These are phyloP conservation scores for Tulasnella sp. DNA, from an alignment of 768 basidiomycete species.

Conservation along the genomic window DNA sequence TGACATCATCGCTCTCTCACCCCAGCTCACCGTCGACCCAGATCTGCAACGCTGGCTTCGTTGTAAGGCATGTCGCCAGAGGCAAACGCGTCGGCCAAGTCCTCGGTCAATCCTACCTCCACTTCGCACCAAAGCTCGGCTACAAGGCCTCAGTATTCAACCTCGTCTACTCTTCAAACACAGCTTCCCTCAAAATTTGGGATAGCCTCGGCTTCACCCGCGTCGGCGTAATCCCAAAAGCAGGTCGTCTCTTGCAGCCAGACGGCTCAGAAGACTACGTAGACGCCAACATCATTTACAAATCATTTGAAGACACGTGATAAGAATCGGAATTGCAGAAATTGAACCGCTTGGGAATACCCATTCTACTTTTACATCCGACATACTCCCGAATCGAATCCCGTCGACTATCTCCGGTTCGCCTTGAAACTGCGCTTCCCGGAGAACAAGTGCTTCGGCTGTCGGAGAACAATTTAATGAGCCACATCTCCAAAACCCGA, in stretches of 20 bases:
- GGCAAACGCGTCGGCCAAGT: constrained; percentile 54
- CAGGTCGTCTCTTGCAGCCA: constrained; percentile 53
- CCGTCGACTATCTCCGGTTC: constrained; percentile 1
- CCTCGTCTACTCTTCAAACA: constrained; percentile 37
- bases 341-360: neutral
- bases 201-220: constrained; percentile 70
- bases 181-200: constrained; percentile 44
- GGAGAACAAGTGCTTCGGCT: constrained; percentile 81
- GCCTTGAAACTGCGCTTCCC: constrained; percentile 50
- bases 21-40: constrained; percentile 24
- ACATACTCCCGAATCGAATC: neutral
- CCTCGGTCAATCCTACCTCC: constrained; percentile 66
- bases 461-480: constrained; percentile 7
- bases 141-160: constrained; percentile 79
- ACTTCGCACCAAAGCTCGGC: constrained; percentile 70
- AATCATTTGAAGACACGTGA: constrained; percentile 43
- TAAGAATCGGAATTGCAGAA: neutral
- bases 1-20: neutral
- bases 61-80: constrained; percentile 54
- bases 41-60: constrained; percentile 87
- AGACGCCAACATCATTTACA: constrained; percentile 79
- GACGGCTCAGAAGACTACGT: constrained; percentile 80
- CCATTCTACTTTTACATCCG: neutral
- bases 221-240: constrained; percentile 63
- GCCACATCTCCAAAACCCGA: constrained; percentile 9